These are phyloP conservation scores for Erodium texanum DNA, from an alignment of 441 rosid species.

Conservation along the genomic window DNA sequence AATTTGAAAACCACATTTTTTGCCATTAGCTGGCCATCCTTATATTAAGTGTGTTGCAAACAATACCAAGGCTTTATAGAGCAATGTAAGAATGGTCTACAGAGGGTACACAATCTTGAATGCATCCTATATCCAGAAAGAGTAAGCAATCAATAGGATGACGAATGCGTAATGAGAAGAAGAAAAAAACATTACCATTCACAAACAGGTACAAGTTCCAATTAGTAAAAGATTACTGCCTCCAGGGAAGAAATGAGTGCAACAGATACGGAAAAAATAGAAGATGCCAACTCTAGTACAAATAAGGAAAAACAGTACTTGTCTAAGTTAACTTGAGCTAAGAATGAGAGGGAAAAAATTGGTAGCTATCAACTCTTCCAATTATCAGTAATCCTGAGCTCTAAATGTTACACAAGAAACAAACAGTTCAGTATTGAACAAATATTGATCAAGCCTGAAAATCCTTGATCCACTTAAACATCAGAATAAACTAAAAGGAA, in stretches of 20 bases:
- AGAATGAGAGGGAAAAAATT: too few species aligned
- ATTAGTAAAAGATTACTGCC: neutral
- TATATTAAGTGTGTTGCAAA: neutral
- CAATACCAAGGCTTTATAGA: neutral
- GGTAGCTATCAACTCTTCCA: too few species aligned
- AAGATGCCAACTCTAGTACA: neutral
- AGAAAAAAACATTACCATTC: too few species aligned
- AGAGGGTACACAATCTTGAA: neutral
- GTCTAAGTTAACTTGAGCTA: neutral
- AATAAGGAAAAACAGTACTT: neutral
- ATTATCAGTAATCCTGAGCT: neutral
- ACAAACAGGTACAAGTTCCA: neutral
- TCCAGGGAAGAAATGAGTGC: neutral
- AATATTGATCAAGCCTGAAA: neutral
- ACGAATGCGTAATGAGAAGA: too few species aligned
- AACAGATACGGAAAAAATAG: neutral
- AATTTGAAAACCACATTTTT: constrained; percentile 4
- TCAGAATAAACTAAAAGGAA: neutral
- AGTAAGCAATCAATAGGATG: too few species aligned
- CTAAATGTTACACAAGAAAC: neutral
- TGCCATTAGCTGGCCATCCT: neutral
- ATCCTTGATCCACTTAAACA: neutral
- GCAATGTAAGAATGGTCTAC: neutral
- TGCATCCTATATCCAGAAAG: neutral
- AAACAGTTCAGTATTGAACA: neutral